These are phyloP conservation scores for Monilinia fructigena DNA, from an alignment of 2,329 filamentous ascomycete species.

Conservation along the genomic window DNA sequence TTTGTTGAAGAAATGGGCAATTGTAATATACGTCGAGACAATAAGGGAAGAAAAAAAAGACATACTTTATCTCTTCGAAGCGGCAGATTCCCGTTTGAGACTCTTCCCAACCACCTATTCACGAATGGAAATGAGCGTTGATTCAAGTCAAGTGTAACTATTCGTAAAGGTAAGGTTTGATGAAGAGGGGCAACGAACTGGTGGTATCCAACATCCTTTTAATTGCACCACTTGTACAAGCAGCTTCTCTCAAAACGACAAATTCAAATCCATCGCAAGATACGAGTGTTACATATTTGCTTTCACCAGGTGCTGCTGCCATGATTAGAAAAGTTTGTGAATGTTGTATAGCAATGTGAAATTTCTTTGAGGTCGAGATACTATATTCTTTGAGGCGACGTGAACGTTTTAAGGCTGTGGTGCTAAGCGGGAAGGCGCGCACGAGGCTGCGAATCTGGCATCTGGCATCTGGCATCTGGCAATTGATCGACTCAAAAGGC, in stretches of 20 bases:
- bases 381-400: conserved; percentile 2
- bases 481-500: too few species aligned
- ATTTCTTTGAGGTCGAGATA: neutral
- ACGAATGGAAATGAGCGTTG: conserved; percentile 41
- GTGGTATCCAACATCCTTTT: conserved; percentile 71
- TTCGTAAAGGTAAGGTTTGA: conserved; percentile 16
- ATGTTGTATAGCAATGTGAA: conserved; percentile 22
- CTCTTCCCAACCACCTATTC: conserved; percentile 58
- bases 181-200: conserved; percentile 46
- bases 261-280: conserved; percentile 77
- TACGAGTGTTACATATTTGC: conserved; percentile 75
- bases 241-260: conserved; percentile 68
- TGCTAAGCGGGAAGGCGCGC: neutral
- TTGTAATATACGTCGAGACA: neutral
- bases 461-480: too few species aligned
- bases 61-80: conserved; percentile 74
- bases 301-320: conserved; percentile 35
- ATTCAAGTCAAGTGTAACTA: neutral
- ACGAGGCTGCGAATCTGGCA: neutral
- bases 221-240: conserved; percentile 68
- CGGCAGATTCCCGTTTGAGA: conserved; percentile 61
- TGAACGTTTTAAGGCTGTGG: neutral
- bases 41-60: neutral
- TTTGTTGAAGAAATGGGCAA: neutral
- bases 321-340: conserved; percentile 16